These are phyloP conservation scores for Cystobasidium slooffiae DNA, from an alignment of 1,284 basidiomycete species.

Conservation along the genomic window DNA sequence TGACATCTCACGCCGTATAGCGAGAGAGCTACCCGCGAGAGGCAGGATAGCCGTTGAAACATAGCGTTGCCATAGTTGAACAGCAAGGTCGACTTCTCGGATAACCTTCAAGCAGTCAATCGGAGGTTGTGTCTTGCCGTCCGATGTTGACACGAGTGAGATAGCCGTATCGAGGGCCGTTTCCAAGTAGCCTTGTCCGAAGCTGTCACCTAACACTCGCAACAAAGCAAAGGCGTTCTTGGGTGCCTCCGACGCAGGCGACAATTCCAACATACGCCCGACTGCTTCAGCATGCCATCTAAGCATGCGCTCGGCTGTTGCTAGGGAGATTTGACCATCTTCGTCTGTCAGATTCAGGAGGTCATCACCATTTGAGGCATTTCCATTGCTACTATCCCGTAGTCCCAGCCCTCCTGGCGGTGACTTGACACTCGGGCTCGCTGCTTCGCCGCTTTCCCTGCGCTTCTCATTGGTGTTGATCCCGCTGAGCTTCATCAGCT, in stretches of 20 bases:
- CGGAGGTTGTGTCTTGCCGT: constrained; percentile 78
- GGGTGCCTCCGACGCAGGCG: constrained; percentile 74
- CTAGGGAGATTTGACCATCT: constrained; percentile 76
- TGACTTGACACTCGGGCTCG: constrained; percentile 30
- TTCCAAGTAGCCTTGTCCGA: constrained; percentile 85
- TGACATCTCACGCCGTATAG: constrained; percentile 87
- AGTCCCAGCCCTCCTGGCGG: constrained; percentile 45
- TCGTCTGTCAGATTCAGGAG: constrained; percentile 66
- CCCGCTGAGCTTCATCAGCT: constrained; percentile 71
- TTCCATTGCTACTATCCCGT: constrained; percentile 26
- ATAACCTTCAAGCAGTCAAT: constrained; percentile 73
- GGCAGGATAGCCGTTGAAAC: constrained; percentile 88
- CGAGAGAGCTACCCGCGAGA: constrained; percentile 81
- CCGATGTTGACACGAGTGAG: constrained; percentile 70
- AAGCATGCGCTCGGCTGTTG: constrained; percentile 82
- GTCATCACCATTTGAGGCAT: constrained; percentile 36
- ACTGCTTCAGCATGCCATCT: constrained; percentile 96
- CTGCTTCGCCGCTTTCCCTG: constrained; percentile 46
- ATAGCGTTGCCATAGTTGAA: constrained; percentile 97
- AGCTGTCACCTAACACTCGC: constrained; percentile 84
- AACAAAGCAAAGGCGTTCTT: constrained; percentile 87
- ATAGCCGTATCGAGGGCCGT: constrained; percentile 87
- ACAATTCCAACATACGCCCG: constrained; percentile 87
- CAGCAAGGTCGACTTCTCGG: constrained; percentile 80
- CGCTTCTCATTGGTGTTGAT: constrained; percentile 59